Base-by-base conservation (phyloP, 2,329 filamentous ascomycete genomes). In the Harringtonia lauricola region DNA sequence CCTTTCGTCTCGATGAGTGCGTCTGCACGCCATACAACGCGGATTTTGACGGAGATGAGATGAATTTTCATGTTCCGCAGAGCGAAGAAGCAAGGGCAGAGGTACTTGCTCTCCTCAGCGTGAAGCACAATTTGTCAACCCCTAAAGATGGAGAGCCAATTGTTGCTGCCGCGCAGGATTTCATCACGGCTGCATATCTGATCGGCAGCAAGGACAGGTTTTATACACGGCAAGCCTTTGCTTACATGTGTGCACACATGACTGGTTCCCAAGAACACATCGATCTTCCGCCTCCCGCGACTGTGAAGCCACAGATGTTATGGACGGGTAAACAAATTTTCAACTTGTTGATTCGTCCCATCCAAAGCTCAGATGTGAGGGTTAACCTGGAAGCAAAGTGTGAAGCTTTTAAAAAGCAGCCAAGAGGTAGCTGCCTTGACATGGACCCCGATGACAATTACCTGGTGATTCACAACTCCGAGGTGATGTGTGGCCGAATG, bases 11-110 rank as follows among this genome's bases (percentile, higher is more conserved):
- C 18, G 98, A 98, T 59, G 92, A 96, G 61, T 98, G 92, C 75
- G 92, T 95, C 2, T 96, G 92, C 64, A 89, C 85, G 48, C 92
- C 92, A 4, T 98, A 98, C 71, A 98, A 98, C 55, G 92, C 92
- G 44, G 92, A 98, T 75, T 98, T 98, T 54, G 92, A 98, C 56
- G 92, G 92, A 47, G 92, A 98, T 54, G 92, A 98, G 63, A 98
- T 98, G 92, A 98, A 98, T 55, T 65, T 98, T 38, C 92, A 98
- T 63, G 89, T 98, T 14, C 92, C 92, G 2, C 92, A 98, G 59
- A 96, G 90, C 0, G 92, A 98, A 66, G 92, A 98, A 63, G 90
- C 92, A 12, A 78, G 92, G 45, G 86, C 90, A 3, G 92, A 98
- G 63, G 92, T 92, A 1, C 94, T 94, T 55, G 88, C 90, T 52